Percentiles rank a stretch among this genome's conserved stretches.
These are phyloP conservation scores for Stagonosporopsis chrysanthemi DNA, from an alignment of 2,329 filamentous ascomycete genomes.

Conservation along the genomic window DNA sequence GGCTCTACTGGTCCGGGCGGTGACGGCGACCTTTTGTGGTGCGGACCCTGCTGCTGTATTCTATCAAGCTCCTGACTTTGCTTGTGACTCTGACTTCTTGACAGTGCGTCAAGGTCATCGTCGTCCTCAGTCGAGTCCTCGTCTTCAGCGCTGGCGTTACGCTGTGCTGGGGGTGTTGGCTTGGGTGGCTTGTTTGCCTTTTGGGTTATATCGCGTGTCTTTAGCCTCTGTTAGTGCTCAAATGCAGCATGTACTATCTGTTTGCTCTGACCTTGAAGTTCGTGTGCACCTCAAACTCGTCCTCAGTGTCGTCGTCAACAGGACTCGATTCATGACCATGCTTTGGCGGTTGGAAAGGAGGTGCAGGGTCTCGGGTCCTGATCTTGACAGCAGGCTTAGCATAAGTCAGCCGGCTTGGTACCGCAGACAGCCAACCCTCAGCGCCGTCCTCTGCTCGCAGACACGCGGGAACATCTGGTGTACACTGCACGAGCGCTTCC, in stretches of 20 bases:
- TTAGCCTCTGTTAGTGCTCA: slow-evolving; percentile 10
- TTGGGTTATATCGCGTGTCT: slow-evolving; percentile 19
- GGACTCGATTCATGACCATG: slow-evolving; percentile 21
- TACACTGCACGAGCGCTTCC: slow-evolving; percentile 41
- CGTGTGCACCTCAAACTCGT: slow-evolving; percentile 48
- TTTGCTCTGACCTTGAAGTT: slow-evolving; percentile 37
- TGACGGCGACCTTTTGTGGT: slow-evolving; percentile 13
- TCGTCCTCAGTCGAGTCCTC: slow-evolving; percentile 46
- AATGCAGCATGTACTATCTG: rapidly evolving
- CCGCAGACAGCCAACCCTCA: slow-evolving; percentile 32
- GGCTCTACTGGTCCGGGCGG: slow-evolving; percentile 11
- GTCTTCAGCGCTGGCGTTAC: slow-evolving; percentile 12
- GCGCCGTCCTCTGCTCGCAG: slow-evolving; percentile 28
- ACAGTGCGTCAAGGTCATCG: slow-evolving; percentile 50
- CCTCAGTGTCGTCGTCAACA: slow-evolving; percentile 43
- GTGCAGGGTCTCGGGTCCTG: slow-evolving; percentile 16
- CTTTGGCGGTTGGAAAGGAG: slow-evolving; percentile 8
- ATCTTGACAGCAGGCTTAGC: slow-evolving; percentile 21
- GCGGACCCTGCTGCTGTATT: neutral
- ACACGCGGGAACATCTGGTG: slow-evolving; percentile 34
- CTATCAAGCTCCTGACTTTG: neutral
- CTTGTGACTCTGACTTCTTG: slow-evolving; percentile 26
- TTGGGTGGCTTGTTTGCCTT: neutral
- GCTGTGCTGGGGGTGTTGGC: neutral
- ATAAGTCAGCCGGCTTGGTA: slow-evolving; percentile 23